Evolutionary conservation across 306 rosid species (phyloP).

Genomic region (Vigna radiata): DNA sequence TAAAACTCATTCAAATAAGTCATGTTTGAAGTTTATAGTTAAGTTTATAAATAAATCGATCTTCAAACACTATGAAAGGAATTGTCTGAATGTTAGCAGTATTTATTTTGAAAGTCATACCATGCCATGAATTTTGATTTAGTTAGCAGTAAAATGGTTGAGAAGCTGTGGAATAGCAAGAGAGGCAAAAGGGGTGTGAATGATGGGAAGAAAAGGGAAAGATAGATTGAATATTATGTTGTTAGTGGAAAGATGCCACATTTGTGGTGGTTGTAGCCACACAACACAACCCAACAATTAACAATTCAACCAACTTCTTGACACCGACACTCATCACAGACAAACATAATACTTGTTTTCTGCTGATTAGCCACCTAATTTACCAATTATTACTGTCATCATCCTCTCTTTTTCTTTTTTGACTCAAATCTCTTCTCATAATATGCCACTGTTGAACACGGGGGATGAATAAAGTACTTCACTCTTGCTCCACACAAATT

Average conservation of each 20-base stretch:
- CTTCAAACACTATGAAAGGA: not conserved
- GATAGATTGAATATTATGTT: not conserved
- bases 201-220: not conserved
- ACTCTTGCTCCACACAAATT: not conserved
- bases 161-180: not conserved
- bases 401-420: not conserved
- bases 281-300: not conserved
- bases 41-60: too few species aligned
- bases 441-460: not conserved
- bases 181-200: not conserved
- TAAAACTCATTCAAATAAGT: not conserved
- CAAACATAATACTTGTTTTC: not conserved
- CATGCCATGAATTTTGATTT: too few species aligned
- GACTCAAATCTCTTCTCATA: not conserved
- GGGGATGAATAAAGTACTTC: not conserved
- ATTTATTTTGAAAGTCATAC: too few species aligned
- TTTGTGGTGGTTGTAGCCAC: conserved; percentile 21
- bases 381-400: not conserved
- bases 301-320: not conserved
- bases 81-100: too few species aligned
- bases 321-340: not conserved
- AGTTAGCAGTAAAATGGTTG: too few species aligned
- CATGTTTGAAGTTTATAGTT: not conserved
- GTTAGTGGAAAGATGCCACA: conserved; percentile 22
- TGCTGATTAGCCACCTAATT: not conserved